Conservation (phyloP, 2,329 filamentous ascomycete genomes). For the Hymenoscyphus salicellus region DNA sequence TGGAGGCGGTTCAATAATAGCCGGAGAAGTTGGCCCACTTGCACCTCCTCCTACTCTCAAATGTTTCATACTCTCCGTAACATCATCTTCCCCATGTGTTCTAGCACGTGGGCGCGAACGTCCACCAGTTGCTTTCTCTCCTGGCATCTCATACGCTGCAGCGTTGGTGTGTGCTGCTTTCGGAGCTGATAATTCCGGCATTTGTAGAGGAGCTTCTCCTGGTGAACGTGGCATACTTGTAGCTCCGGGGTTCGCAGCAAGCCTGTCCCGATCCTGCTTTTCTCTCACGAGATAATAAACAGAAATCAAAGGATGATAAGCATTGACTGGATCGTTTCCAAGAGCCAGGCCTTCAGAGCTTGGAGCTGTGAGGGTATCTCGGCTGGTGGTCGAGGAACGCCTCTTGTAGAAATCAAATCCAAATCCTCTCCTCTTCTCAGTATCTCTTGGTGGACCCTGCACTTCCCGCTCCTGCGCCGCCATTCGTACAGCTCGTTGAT, state of each 20-base stretch:
- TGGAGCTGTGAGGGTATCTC: constrained; percentile 79
- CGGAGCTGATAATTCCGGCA: constrained; percentile 76
- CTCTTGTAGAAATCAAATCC: constrained; percentile 96
- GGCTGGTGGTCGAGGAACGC: constrained; percentile 81
- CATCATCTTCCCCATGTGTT: constrained; percentile 92
- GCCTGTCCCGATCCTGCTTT: constrained; percentile 76
- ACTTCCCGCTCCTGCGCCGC: constrained; percentile 65
- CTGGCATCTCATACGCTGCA: constrained; percentile 79
- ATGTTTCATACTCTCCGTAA: constrained; percentile 69
- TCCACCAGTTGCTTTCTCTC: constrained; percentile 81
- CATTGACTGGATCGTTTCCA: constrained; percentile 84
- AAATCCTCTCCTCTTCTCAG: constrained; percentile 84
- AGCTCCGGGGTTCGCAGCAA: constrained; percentile 57
- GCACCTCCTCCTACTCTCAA: constrained; percentile 52
- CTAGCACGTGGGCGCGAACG: constrained; percentile 80
- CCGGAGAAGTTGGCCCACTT: constrained; percentile 45
- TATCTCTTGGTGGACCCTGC: constrained; percentile 51
- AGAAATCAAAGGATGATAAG: constrained; percentile 86
- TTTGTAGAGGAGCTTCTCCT: constrained; percentile 50
- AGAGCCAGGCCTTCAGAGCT: constrained; percentile 81
- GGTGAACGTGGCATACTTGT: constrained; percentile 54
- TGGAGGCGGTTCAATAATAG: constrained; percentile 54
- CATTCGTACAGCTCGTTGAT: constrained; percentile 76
- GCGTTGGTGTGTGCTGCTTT: constrained; percentile 87
- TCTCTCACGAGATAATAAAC: constrained; percentile 96